These are phyloP conservation scores for Grosmannia serpens DNA, from an alignment of 2,329 filamentous ascomycete species.

Conservation along the genomic window DNA sequence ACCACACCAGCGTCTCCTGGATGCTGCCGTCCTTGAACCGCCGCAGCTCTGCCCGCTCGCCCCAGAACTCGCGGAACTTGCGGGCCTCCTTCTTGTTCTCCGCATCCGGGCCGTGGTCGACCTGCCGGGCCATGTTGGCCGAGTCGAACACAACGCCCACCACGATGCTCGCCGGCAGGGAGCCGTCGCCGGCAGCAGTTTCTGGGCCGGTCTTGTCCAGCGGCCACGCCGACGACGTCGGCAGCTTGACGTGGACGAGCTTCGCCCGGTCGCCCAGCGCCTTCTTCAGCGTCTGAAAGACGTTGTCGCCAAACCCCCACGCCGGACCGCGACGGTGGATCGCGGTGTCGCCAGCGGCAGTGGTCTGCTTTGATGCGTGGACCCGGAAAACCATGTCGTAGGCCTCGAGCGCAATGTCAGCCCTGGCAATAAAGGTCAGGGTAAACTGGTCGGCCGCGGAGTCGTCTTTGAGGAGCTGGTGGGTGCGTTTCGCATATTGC, in stretches of 20 bases:
- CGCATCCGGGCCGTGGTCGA: conserved; percentile 79
- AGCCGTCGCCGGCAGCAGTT: background rate
- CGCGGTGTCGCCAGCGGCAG: background rate
- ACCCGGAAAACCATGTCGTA: conserved; percentile 39
- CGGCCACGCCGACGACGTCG: conserved; percentile 31
- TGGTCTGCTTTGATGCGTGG: conserved; percentile 9
- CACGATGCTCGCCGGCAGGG: background rate
- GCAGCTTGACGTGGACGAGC: conserved; percentile 48
- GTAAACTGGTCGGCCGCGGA: conserved; percentile 70
- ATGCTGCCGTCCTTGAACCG: conserved; percentile 95
- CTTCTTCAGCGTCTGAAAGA: conserved; percentile 54
- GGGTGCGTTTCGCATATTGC: conserved; percentile 61
- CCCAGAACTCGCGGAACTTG: conserved; percentile 86
- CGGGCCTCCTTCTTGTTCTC: conserved; percentile 76
- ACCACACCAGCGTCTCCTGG: conserved; percentile 84
- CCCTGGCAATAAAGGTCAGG: conserved; percentile 63
- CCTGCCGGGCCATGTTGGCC: conserved; percentile 57
- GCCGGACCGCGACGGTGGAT: conserved; percentile 27
- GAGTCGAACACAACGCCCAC: conserved; percentile 65
- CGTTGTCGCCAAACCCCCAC: conserved; percentile 38
- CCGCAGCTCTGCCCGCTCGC: conserved; percentile 80
- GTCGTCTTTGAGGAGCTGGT: conserved; percentile 63
- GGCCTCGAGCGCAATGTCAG: conserved; percentile 40
- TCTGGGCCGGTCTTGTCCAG: conserved; percentile 22
- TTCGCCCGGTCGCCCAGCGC: conserved; percentile 67